Evolutionary conservation across 768 basidiomycete genomes (phyloP), one percentile per base, ranked within the genome.

Genomic region (Infundibulicybe gibba): DNA sequence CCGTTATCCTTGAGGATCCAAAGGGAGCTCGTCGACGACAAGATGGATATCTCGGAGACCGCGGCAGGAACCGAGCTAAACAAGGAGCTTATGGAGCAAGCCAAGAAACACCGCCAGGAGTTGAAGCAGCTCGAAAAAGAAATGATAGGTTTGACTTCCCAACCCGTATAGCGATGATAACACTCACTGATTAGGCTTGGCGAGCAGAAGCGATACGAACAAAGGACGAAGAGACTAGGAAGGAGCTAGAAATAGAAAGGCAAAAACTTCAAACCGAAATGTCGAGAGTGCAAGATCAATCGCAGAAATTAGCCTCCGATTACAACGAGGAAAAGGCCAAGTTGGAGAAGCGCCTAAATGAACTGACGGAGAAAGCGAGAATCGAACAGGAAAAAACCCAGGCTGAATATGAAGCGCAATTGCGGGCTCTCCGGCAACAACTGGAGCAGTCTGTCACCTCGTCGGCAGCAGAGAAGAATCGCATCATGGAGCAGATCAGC

Each of bases 1-100:
- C 72, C 80, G 0, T 52, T 68, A 2, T 64, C 74, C 2, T 63
- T 83, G 3, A 69, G 67, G 17, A 80, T 84, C 42, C 82, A 83
- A 52, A 61, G 66, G 20, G 81, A 85, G 55, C 63, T 82, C 4
- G 25, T 25, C 8, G 72, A 74, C 47, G 63, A 75, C 52, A 65
- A 64, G 30, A 71, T 71, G 42, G 65, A 72, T 35, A 69, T 83
- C 13, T 63, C 71, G 1, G 65, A 81, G 43, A 82, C 83, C 2
- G 61, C 66, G 3, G 82, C 81, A 1, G 80, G 80, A 1, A 66
- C 61, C 13, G 81, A 79, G 54, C 66, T 84, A 16, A 68, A 67
- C 43, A 67, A 69, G 14, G 79, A 79, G 33, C 55, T 80, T 3
- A 66, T 69, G 46, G 72, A 71, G 49, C 74, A 77, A 59, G 66